Evolutionary conservation across 2,329 filamentous ascomycete genomes (phyloP), one percentile per base, ranked within the genome.

Genomic region (Phoma sp.): DNA sequence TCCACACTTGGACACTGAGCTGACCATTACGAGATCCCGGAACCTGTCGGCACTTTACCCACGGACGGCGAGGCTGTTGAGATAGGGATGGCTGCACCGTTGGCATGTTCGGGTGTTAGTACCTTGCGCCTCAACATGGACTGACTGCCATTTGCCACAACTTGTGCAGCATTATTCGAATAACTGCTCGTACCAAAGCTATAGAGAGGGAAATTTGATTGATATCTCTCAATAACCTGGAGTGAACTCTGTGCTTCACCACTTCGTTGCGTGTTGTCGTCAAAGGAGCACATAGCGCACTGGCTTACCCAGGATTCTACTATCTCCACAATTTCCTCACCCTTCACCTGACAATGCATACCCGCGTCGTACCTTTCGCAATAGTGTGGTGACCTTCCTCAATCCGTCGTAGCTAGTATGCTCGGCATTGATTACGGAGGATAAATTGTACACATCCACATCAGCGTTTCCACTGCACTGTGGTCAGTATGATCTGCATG

Each of bases 91-190:
- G n/a, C 14, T 28, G 32, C 25, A 30, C 30, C 25, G 25, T 39
- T 38, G 38, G 43, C 15, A 42, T 32, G 32, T 37, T 47, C 30
- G 20, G 38, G 23, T 12, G 4, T 9, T 26, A 30, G 25, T 34
- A 53, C 50, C 50, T 53, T 53, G 50, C 50, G 50, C 50, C 50
- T 53, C 50, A 53, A 53, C 50, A 47, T 32, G 17, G 47, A 3
- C 4, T 33, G 6, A 28, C 15, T 43, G 26, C n/a, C 29, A 30
- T 34, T 42, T 17, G 37, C 37, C 37, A 36, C 17, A 26, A 25
- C 28, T 26, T 29, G 39, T 43, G 40, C 26, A 52, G 29, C 23
- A 30, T 29, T 23, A 5, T 17, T 29, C 23, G 15, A 45, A 53
- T 36, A 15, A 30, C 17, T 20, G 18, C 36, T 47, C 25, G 36